phyloP scores from a whole-genome alignment of 2,329 filamentous ascomycete species.

The Neoarthrinium moseri region DNA sequence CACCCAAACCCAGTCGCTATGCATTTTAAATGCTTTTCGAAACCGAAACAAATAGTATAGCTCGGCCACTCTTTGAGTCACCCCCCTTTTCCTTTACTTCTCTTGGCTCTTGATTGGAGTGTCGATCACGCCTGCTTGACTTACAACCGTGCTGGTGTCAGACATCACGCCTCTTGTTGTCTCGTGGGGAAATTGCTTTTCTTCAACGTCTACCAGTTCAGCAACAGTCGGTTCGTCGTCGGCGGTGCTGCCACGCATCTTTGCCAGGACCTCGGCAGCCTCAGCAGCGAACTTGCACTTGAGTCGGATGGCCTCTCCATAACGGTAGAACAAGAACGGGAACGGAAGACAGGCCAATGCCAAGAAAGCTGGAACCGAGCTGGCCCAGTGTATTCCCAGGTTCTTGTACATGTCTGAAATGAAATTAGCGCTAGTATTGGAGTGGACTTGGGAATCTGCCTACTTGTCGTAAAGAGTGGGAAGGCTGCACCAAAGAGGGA shows the following conservation, averaged over 20 bases:
- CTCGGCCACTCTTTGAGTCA: no score
- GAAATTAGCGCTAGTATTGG: not conserved
- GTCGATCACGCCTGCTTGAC: not conserved
- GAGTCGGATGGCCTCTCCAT: constrained; percentile 48
- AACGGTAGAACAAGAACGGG: constrained; percentile 60
- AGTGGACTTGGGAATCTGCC: not conserved
- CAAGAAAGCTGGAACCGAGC: constrained; percentile 1
- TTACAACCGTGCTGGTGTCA: not conserved
- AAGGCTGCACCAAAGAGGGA: constrained; percentile 72
- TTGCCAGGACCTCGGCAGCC: constrained; percentile 41
- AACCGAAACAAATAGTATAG: no score
- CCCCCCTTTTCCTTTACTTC: not conserved
- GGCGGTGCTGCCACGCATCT: constrained; percentile 49
- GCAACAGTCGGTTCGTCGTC: no score
- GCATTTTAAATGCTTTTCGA: no score
- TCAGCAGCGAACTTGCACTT: constrained; percentile 56
- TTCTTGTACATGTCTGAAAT: constrained; percentile 4
- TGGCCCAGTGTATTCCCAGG: constrained; percentile 7
- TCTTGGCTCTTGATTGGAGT: not conserved
- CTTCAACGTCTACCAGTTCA: not conserved
- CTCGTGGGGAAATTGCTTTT: not conserved
- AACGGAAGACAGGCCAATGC: constrained; percentile 52
- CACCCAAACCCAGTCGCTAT: no score
- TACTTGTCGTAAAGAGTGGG: constrained; percentile 64
- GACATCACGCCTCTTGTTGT: not conserved